These are phyloP conservation scores for Fagus sylvatica DNA, from an alignment of 306 rosid genomes.

Conservation along the genomic window DNA sequence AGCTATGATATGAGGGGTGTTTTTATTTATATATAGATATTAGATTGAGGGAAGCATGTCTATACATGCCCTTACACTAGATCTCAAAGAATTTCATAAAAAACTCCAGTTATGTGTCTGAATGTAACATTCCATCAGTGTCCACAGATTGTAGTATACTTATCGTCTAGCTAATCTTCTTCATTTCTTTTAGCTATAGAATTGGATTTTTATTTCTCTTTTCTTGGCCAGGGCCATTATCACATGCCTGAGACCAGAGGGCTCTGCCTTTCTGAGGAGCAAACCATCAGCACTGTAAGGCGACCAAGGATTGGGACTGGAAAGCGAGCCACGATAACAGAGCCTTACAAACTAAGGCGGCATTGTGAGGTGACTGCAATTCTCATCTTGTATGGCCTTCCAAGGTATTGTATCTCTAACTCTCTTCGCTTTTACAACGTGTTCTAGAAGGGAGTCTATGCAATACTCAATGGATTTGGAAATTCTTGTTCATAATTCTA, in stretches of 20 bases:
- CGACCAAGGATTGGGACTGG: slow-evolving; percentile 53
- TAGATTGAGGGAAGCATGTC: not conserved
- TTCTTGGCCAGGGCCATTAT: slow-evolving; percentile 50
- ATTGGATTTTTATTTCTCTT: not conserved
- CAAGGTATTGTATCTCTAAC: slow-evolving; percentile 57
- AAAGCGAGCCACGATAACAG: slow-evolving; percentile 42
- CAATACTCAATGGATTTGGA: slow-evolving; percentile 4
- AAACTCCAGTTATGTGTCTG: not conserved
- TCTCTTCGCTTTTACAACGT: slow-evolving; percentile 23
- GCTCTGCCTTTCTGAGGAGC: slow-evolving; percentile 70
- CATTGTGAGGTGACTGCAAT: slow-evolving; percentile 97
- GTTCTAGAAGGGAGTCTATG: slow-evolving; percentile 8
- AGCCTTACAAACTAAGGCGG: slow-evolving; percentile 63
- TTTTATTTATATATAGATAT: not conserved
- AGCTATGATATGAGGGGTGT: slow-evolving; percentile 13
- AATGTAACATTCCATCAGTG: not conserved
- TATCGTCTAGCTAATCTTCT: too few relatives aligned
- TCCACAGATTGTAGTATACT: not conserved
- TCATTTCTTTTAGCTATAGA: not conserved
- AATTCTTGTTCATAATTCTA: not conserved
- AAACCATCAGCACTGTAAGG: slow-evolving; percentile 61
- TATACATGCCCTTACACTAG: not conserved
- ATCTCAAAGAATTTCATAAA: not conserved
- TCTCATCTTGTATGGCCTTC: slow-evolving; percentile 87
- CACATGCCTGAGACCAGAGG: slow-evolving; percentile 72